These are phyloP conservation scores for Xerocomellus chrysenteron DNA, from an alignment of 768 basidiomycete species.

Conservation along the genomic window DNA sequence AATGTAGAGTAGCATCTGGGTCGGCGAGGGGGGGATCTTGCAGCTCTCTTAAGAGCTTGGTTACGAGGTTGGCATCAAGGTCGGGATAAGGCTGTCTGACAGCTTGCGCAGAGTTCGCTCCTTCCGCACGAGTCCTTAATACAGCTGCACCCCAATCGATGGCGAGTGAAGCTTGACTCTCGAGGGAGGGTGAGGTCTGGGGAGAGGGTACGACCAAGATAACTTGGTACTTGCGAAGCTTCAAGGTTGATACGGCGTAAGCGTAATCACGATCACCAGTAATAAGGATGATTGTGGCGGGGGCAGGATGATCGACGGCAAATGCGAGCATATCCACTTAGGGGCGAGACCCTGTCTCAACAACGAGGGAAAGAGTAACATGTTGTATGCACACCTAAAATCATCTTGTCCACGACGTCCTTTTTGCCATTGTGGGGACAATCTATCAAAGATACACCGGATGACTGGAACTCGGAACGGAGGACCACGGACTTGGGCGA, in stretches of 20 bases:
- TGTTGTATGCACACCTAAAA: slow-evolving; percentile 36
- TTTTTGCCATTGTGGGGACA: slow-evolving; percentile 35
- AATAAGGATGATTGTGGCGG: slow-evolving; percentile 59
- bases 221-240: slow-evolving; percentile 52
- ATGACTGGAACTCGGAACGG: slow-evolving; percentile 45
- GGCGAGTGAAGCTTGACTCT: slow-evolving; percentile 51
- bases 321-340: slow-evolving; percentile 67
- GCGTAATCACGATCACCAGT: slow-evolving; percentile 67
- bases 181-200: slow-evolving; percentile 44
- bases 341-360: slow-evolving; percentile 2
- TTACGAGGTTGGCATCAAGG: slow-evolving; percentile 22
- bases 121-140: slow-evolving; percentile 31
- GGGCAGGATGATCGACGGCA: slow-evolving; percentile 58
- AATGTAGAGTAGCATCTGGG: slow-evolving; percentile 4
- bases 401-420: slow-evolving; percentile 47
- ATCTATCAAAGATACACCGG: slow-evolving; percentile 42
- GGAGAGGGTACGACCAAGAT: slow-evolving; percentile 46
- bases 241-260: slow-evolving; percentile 58
- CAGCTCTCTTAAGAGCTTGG: slow-evolving; percentile 24
- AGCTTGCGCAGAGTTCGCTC: slow-evolving; percentile 1
- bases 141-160: slow-evolving; percentile 50
- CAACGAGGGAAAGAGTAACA: not conserved
- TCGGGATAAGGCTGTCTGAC: slow-evolving; percentile 29
- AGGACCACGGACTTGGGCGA: slow-evolving; percentile 31
- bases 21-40: slow-evolving; percentile 15